Evolutionary conservation across 331 rosid species (phyloP).

Genomic region (Stylosanthes scabra): DNA sequence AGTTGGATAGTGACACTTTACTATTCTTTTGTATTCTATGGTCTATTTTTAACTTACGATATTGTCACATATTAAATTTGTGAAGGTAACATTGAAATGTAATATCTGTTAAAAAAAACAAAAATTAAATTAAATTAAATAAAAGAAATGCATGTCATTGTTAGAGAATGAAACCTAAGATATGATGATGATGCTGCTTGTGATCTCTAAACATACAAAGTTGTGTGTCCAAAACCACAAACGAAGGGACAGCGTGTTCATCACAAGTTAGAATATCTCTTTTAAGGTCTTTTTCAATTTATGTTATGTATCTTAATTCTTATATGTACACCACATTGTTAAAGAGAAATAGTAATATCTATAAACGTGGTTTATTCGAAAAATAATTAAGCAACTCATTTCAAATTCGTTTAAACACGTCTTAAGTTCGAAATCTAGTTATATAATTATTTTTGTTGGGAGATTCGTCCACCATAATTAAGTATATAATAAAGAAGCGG

Average conservation of each 20-base stretch:
- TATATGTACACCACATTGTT: not conserved
- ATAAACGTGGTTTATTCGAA: too few species aligned
- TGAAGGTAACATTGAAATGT: not conserved
- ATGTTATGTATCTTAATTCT: not conserved
- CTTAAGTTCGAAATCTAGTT: too few species aligned
- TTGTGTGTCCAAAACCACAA: constrained; percentile 1
- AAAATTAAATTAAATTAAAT: not conserved
- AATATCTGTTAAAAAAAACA: not conserved
- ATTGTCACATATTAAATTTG: not conserved
- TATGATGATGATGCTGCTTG: not conserved
- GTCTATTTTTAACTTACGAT: not conserved
- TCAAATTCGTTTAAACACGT: too few species aligned
- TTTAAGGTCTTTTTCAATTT: not conserved
- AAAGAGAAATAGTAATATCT: too few species aligned
- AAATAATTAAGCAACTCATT: too few species aligned
- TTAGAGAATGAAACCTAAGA: not conserved
- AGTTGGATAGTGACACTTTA: not conserved
- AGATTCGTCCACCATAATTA: too few species aligned
- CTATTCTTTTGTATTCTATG: not conserved
- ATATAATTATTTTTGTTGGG: too few species aligned
- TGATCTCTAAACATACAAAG: not conserved
- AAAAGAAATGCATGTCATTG: not conserved
- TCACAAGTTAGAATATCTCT: constrained; percentile 7
- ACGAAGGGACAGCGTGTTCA: not conserved
- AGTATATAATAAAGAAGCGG: too few species aligned